These are phyloP conservation scores for Aspergillus viridinutans DNA, from an alignment of 2,329 filamentous ascomycete species.

Conservation along the genomic window DNA sequence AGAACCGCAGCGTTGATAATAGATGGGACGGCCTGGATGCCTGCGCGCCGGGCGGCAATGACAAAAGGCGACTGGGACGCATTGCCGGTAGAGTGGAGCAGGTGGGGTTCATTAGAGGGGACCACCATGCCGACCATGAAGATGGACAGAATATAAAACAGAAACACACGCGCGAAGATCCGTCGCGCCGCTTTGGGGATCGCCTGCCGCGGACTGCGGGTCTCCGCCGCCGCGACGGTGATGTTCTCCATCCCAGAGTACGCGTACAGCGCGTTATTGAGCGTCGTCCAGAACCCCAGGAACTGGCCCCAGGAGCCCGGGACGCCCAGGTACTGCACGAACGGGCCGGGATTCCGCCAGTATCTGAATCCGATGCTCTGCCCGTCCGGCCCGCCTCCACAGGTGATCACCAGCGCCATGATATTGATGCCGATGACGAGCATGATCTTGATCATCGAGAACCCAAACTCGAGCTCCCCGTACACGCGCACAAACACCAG, in stretches of 20 bases:
- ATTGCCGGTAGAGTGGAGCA: background rate
- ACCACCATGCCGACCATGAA: background rate
- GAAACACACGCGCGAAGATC: background rate
- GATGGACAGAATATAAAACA: background rate
- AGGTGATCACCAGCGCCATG: background rate
- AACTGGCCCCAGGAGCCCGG: conserved; percentile 42
- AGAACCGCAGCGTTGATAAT: background rate
- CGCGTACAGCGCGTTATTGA: conserved; percentile 21
- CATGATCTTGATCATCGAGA: background rate
- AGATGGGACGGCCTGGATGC: background rate
- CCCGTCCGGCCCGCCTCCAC: background rate
- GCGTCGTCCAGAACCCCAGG: conserved; percentile 38
- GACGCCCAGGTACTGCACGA: conserved; percentile 32
- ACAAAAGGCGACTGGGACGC: background rate
- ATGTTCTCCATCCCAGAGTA: conserved; percentile 41
- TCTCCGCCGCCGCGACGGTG: background rate
- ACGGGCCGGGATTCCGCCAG: background rate
- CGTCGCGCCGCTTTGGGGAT: background rate
- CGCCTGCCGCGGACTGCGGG: background rate
- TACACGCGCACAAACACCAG: background rate
- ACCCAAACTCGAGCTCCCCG: background rate
- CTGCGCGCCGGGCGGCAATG: background rate
- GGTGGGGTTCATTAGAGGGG: background rate
- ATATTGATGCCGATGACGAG: background rate
- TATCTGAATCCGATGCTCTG: background rate